These are phyloP conservation scores for Kodamaea laetipori DNA, from an alignment of 805 yeast genomes.

Conservation along the genomic window DNA sequence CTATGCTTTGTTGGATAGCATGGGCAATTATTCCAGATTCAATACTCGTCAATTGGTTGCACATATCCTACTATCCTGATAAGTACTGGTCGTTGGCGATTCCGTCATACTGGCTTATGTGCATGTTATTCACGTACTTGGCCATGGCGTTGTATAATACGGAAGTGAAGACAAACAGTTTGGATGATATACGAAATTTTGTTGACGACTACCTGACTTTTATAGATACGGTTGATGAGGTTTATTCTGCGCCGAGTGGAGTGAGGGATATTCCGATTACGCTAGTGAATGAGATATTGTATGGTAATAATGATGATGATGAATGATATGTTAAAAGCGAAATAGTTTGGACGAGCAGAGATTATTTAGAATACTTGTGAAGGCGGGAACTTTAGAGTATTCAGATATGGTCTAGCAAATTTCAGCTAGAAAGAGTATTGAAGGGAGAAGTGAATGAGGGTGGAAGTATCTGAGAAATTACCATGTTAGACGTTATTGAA, in stretches of 20 bases:
- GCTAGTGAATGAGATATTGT: conserved; percentile 66
- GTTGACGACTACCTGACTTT: conserved; percentile 63
- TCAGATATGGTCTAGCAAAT: too few relatives aligned
- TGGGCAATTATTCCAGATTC: conserved; percentile 78
- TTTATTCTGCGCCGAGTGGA: conserved; percentile 70
- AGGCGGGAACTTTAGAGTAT: too few relatives aligned
- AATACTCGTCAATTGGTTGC: conserved; percentile 49
- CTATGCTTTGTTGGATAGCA: conserved; percentile 55
- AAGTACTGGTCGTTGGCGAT: conserved; percentile 88
- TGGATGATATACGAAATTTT: conserved; percentile 62
- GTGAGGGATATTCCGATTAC: conserved; percentile 83
- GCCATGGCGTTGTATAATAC: conserved; percentile 71
- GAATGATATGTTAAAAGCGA: not conserved
- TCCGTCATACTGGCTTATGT: conserved; percentile 69
- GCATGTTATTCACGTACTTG: conserved; percentile 71
- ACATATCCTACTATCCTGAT: conserved; percentile 77
- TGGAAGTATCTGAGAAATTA: too few relatives aligned
- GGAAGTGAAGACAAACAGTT: conserved; percentile 66
- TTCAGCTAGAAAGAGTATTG: too few relatives aligned
- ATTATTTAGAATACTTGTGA: too few relatives aligned
- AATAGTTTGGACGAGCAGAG: too few relatives aligned
- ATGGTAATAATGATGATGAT: conserved; percentile 27
- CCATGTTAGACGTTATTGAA: too few relatives aligned
- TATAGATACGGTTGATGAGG: conserved; percentile 18
- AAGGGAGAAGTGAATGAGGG: too few relatives aligned